phyloP scores from a whole-genome alignment of 352 stramenopile species.

The Pythium pectinolyticum region DNA sequence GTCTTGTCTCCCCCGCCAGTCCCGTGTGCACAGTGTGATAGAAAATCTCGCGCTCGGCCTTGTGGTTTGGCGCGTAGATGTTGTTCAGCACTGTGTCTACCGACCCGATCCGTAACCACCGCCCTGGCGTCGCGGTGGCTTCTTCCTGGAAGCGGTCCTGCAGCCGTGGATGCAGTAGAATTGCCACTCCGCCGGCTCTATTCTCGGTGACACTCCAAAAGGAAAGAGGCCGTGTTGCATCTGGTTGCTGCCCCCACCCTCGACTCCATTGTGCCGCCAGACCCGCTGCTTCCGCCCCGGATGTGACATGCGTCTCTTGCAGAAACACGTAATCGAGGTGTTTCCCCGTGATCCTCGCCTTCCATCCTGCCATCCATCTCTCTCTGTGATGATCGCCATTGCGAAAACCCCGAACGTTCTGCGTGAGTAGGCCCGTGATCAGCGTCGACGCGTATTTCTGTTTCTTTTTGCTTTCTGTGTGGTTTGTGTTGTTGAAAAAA shows the following conservation, averaged over 20 bases:
- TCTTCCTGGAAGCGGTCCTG: neutral
- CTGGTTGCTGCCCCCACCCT: neutral
- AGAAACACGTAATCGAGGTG: neutral
- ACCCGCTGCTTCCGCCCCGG: neutral
- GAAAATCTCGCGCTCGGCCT: neutral
- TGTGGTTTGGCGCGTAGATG: neutral
- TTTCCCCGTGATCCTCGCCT: neutral
- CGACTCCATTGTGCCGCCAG: neutral
- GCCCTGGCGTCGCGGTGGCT: neutral
- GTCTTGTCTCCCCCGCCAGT: neutral
- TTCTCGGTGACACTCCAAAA: neutral
- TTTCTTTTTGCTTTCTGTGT: too few species aligned
- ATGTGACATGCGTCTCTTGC: conserved; percentile 6
- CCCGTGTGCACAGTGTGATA: neutral
- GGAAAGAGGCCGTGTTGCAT: neutral
- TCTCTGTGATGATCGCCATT: neutral
- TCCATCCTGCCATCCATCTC: neutral
- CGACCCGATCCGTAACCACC: neutral
- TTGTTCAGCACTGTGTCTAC: neutral
- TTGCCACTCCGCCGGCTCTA: neutral
- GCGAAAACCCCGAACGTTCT: conserved; percentile 8
- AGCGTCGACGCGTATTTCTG: too few species aligned
- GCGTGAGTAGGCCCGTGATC: neutral
- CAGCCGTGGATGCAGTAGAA: neutral
- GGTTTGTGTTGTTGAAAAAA: too few species aligned